phyloP scores from a whole-genome alignment of 306 rosid species.

The Acmispon strigosus region DNA sequence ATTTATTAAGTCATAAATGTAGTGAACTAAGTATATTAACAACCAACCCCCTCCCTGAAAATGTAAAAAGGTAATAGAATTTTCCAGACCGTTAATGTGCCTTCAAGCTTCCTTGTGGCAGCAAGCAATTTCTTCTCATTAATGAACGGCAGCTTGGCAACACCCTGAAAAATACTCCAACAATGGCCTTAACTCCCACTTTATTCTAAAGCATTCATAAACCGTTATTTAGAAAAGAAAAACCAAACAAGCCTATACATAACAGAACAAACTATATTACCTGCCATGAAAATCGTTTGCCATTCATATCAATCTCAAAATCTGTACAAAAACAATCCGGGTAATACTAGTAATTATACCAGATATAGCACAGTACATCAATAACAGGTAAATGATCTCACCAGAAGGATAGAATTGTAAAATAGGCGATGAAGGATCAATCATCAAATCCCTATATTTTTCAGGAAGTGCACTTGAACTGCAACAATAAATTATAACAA shows the following conservation, averaged over 20 bases:
- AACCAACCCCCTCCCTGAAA: background rate
- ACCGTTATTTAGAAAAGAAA: background rate
- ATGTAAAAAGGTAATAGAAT: background rate
- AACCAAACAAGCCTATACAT: background rate
- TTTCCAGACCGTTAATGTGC: conserved; percentile 71
- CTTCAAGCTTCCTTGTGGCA: conserved; percentile 77
- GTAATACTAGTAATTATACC: conserved; percentile 2
- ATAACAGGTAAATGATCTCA: conserved; percentile 29
- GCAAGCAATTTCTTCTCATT: conserved; percentile 76
- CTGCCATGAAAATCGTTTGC: conserved; percentile 97
- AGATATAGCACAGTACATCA: conserved; percentile 10
- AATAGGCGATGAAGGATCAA: conserved; percentile 73
- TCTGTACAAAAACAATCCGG: conserved; percentile 43
- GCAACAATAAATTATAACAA: conserved; percentile 33
- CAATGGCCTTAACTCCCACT: conserved; percentile 9
- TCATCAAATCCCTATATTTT: conserved; percentile 78
- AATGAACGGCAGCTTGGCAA: conserved; percentile 95
- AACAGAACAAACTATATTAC: conserved; percentile 26
- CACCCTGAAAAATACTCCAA: conserved; percentile 52
- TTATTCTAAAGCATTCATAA: conserved; percentile 6
- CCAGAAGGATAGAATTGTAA: conserved; percentile 78
- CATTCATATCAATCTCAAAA: conserved; percentile 97
- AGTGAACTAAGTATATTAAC: background rate
- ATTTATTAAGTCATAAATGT: background rate
- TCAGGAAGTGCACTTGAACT: conserved; percentile 90